Conservation (phyloP, 495 filamentous ascomycete species). For the Filosporella fistucella region DNA sequence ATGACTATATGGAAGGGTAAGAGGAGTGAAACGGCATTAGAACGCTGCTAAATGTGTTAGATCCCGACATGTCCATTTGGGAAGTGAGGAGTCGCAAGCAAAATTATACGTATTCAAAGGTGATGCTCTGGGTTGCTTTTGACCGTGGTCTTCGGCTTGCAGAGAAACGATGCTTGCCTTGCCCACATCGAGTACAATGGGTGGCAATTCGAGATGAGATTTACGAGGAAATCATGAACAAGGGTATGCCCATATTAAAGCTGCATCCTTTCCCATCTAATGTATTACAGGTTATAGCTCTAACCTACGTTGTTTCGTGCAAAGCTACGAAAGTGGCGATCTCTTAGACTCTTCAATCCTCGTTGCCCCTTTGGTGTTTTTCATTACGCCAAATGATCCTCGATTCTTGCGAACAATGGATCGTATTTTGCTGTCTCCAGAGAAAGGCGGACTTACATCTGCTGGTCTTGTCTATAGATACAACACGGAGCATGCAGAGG, state of each 20-base stretch:
- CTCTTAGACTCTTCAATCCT: constrained; percentile 66
- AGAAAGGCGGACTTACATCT: constrained; percentile 68
- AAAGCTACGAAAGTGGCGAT: constrained; percentile 65
- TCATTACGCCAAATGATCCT: constrained; percentile 68
- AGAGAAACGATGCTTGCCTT: constrained; percentile 66
- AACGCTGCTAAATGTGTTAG: constrained; percentile 22
- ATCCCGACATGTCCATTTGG: constrained; percentile 77
- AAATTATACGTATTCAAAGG: constrained; percentile 68
- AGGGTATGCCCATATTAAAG: constrained; percentile 28
- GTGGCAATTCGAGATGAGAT: constrained; percentile 54
- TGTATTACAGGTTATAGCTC: constrained; percentile 49
- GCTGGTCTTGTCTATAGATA: constrained; percentile 70
- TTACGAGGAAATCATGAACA: constrained; percentile 70
- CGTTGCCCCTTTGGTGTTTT: constrained; percentile 71
- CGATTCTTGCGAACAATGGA: constrained; percentile 66
- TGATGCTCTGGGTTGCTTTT: constrained; percentile 75
- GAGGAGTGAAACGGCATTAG: too few species aligned
- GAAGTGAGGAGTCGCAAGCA: constrained; percentile 69
- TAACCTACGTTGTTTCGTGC: constrained; percentile 59
- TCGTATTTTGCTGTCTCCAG: constrained; percentile 57
- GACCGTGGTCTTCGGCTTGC: constrained; percentile 66
- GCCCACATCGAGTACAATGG: constrained; percentile 61
- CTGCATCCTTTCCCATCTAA: not conserved
- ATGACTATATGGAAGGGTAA: constrained; percentile 44
- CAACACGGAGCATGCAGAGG: constrained; percentile 57